Base-by-base conservation (phyloP, 805 yeast genomes). In the Metschnikowia chrysomelidarum region DNA sequence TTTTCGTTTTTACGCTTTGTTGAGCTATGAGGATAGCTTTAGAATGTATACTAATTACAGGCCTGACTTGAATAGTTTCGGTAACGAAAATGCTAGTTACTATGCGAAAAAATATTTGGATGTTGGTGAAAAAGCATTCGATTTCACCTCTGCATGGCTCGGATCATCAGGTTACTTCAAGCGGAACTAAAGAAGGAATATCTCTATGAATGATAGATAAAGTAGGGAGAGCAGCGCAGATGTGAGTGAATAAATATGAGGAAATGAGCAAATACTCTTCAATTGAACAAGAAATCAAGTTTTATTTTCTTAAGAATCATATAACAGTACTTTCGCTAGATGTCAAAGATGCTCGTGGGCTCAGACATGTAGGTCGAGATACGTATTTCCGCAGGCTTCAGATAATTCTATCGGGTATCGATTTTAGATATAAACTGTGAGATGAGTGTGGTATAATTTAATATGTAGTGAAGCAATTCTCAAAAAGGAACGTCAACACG, bases 61-160 rank as follows among this genome's bases (percentile, higher is more conserved):
- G 6, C 79, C 81, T 22, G 75, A 82, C 49, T 45, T 75, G 9
- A 75, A 74, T 9, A 29, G 59, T 1, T 50, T 79, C n/a, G 55
- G 51, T 16, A 62, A 53, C 36, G 66, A 67, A 13, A 73, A 74
- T 6, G 59, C 75, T 4, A 71, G 69, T 45, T 62, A 66, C 24
- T 79, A 78, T 49, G 66, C 81, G 4, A 62, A 64, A 22, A 81
- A 78, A 54, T 93, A 89, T 56, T 70, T 93, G 44, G 83, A 78
- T 34, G 55, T 81, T 19, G 98, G 98, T n/a, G 98, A 93, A 53
- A 78, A 79, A 59, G 63, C 83, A 2, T 79, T 82, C 46, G 96
- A 88, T 53, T 73, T 76, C 36, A 67, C 82, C 14, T 81, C 83
- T 8, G 82, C 84, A 3, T 68, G 77, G 46, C 73, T 87, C 68